A percentile compares a stretch with the other conserved stretches of the same genome.
These are phyloP conservation scores for Wallacemonas rigidus DNA, from an alignment of 208 protist species.

Conservation along the genomic window DNA sequence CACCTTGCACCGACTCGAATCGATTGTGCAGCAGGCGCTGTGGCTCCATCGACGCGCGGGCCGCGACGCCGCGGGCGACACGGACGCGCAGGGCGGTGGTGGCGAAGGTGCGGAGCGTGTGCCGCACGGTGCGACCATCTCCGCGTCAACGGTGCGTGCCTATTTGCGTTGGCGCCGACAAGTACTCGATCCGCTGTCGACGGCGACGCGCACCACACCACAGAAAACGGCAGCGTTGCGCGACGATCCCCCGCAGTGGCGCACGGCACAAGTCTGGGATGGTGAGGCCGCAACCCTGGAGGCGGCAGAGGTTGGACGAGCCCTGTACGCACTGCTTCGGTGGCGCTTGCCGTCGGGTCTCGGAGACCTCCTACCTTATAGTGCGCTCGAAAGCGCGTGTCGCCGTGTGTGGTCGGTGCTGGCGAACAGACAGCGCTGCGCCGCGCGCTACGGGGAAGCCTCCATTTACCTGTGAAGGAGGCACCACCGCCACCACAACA, in stretches of 20 bases:
- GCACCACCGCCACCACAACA: background rate
- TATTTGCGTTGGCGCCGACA: background rate
- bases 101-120: too few species aligned
- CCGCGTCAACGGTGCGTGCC: background rate
- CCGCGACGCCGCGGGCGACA: background rate
- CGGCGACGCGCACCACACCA: background rate
- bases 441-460: background rate
- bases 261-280: background rate
- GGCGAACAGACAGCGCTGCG: conserved; percentile 29
- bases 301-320: conserved; percentile 12
- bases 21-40: background rate
- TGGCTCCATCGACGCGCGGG: background rate
- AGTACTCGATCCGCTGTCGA: background rate
- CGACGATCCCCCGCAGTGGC: background rate
- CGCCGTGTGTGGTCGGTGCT: conserved; percentile 36
- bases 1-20: background rate
- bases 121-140: background rate
- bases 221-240: background rate
- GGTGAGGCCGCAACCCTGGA: conserved; percentile 15
- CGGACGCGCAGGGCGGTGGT: background rate
- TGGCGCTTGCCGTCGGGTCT: conserved; percentile 24
- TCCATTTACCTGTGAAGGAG: conserved; percentile 16
- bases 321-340: conserved; percentile 23
- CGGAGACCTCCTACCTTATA: conserved; percentile 18
- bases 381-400: conserved; percentile 25